phyloP scores from a whole-genome alignment of 305 asterid genomes.

The Striga hermonthica region DNA sequence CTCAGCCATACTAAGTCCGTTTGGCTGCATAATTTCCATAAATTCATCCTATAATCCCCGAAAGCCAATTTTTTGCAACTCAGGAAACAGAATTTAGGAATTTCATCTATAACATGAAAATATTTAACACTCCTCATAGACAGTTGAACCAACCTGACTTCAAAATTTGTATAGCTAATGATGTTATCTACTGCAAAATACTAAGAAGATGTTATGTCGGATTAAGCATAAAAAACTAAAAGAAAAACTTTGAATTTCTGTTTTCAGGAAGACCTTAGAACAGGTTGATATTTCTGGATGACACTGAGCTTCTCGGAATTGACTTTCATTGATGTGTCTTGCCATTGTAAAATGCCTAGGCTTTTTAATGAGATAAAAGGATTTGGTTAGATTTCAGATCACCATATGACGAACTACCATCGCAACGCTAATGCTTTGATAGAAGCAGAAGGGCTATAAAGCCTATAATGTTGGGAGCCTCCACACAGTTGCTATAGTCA shows the following conservation, averaged over 20 bases:
- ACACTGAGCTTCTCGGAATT: not conserved
- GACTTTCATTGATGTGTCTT: too few relatives aligned
- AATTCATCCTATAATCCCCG: not conserved
- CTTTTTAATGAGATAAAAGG: not conserved
- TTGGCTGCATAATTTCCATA: too few relatives aligned
- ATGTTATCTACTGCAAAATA: too few relatives aligned
- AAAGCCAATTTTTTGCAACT: not conserved
- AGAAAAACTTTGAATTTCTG: not conserved
- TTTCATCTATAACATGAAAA: too few relatives aligned
- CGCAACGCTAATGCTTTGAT: not conserved
- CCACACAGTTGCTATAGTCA: slow-evolving; percentile 2
- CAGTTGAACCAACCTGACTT: too few relatives aligned
- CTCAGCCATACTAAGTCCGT: too few relatives aligned
- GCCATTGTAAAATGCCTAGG: too few relatives aligned
- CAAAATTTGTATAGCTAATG: too few relatives aligned
- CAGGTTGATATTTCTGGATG: not conserved
- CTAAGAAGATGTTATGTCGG: too few relatives aligned
- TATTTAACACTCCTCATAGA: too few relatives aligned
- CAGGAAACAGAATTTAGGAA: not conserved
- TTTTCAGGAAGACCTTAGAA: not conserved
- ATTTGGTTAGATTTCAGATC: not conserved
- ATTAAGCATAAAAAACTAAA: too few relatives aligned
- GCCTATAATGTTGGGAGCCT: not conserved
- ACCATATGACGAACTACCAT: not conserved
- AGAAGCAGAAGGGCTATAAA: not conserved